phyloP scores from a whole-genome alignment of 306 rosid genomes.

The Medicago arabica region DNA sequence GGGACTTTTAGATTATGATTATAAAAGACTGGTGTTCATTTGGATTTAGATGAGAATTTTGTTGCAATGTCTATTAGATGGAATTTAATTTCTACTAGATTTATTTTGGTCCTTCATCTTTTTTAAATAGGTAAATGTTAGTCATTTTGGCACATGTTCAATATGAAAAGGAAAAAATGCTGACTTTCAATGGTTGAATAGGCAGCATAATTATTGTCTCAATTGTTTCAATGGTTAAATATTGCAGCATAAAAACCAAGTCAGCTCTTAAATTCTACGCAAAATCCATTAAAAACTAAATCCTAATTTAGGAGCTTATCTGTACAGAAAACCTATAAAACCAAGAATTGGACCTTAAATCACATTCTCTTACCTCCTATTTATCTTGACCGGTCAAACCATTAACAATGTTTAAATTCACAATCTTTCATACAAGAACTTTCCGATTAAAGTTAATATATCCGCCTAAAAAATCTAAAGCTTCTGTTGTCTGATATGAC shows the following conservation, averaged over 20 bases:
- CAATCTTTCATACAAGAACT: not conserved
- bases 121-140: no score
- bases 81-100: not conserved
- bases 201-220: no score
- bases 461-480: not conserved
- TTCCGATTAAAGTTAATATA: not conserved
- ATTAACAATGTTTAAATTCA: not conserved
- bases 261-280: not conserved
- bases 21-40: not conserved
- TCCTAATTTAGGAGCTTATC: not conserved
- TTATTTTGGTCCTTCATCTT: no score
- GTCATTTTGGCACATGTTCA: no score
- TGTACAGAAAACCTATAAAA: not conserved
- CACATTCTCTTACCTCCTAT: not conserved
- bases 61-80: not conserved
- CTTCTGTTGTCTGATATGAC: not conserved
- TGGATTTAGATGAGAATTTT: not conserved
- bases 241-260: not conserved
- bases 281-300: not conserved
- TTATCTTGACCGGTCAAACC: not conserved
- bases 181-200: no score
- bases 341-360: not conserved
- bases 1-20: not conserved
- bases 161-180: no score
- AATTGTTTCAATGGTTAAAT: not conserved